phyloP scores from a whole-genome alignment of 345 rosid species.

The Excoecaria agallocha region DNA sequence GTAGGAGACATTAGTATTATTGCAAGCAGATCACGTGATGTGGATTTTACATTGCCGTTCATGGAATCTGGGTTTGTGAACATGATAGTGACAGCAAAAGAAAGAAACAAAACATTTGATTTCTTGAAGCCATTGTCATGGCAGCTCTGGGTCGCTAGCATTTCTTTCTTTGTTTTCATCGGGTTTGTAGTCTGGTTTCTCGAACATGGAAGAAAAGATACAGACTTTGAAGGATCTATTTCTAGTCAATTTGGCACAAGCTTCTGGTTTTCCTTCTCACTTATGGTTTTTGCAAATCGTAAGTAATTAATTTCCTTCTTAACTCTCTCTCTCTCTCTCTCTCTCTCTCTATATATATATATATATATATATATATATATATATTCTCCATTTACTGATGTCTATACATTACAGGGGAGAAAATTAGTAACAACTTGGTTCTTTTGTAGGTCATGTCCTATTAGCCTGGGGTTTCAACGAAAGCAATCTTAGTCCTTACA shows the following conservation, averaged over 20 bases:
- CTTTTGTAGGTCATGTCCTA: constrained; percentile 39
- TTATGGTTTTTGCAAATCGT: constrained; percentile 27
- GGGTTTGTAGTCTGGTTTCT: constrained; percentile 8
- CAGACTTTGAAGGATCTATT: constrained; percentile 6
- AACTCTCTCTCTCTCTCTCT: no score
- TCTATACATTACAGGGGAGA: constrained; percentile 46
- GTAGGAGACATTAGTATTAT: constrained; percentile 22
- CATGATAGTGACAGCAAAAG: no score
- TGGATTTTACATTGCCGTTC: constrained; percentile 51
- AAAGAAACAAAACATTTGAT: no score
- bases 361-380: not conserved
- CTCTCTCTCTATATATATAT: no score
- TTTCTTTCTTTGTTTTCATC: constrained; percentile 39
- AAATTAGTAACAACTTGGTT: constrained; percentile 45
- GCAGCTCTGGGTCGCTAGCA: constrained; percentile 55
- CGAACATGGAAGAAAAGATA: constrained; percentile 3
- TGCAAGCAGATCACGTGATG: constrained; percentile 20
- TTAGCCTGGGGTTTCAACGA: constrained; percentile 18
- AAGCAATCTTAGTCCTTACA: constrained; percentile 11
- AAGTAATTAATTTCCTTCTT: not conserved
- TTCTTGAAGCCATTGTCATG: constrained; percentile 52
- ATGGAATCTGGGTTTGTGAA: not conserved
- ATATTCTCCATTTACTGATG: not conserved
- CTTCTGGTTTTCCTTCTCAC: constrained; percentile 60
- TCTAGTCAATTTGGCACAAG: constrained; percentile 51